Conservation (phyloP, 2,329 filamentous ascomycete species). For the Scedosporium dehoogii region DNA sequence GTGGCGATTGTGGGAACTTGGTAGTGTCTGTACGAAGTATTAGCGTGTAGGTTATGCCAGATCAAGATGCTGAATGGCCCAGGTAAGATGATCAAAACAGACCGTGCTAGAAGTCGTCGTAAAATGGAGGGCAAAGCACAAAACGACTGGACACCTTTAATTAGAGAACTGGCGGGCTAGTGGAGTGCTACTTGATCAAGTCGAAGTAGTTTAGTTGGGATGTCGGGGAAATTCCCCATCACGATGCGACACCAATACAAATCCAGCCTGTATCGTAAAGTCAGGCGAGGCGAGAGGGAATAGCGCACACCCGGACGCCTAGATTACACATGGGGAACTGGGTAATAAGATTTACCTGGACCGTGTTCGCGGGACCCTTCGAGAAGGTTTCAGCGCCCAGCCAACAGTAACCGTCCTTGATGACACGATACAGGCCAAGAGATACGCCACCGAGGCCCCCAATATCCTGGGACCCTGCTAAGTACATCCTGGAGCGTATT, state of each 20-base stretch:
- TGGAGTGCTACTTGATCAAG: background rate
- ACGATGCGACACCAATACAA: background rate
- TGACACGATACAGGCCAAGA: slow-evolving; percentile 2
- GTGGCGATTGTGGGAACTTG: background rate
- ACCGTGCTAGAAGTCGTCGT: background rate
- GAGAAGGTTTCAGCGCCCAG: slow-evolving; percentile 4
- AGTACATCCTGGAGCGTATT: no score
- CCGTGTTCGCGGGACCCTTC: slow-evolving; percentile 5
- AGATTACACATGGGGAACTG: background rate
- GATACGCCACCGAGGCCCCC: background rate
- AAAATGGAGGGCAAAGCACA: background rate
- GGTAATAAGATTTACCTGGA: background rate
- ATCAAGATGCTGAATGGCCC: no score
- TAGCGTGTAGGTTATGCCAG: no score
- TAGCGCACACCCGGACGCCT: background rate
- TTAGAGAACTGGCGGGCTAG: background rate
- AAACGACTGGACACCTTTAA: background rate
- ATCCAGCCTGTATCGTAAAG: background rate
- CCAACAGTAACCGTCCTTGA: background rate
- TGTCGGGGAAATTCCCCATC: background rate
- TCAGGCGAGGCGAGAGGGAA: background rate
- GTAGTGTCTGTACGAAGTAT: background rate
- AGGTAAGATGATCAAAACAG: background rate
- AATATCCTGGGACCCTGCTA: background rate
- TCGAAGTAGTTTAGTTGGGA: background rate